Evolutionary conservation across 1,284 basidiomycete genomes (phyloP).

Genomic region (Termitomyces sp.): DNA sequence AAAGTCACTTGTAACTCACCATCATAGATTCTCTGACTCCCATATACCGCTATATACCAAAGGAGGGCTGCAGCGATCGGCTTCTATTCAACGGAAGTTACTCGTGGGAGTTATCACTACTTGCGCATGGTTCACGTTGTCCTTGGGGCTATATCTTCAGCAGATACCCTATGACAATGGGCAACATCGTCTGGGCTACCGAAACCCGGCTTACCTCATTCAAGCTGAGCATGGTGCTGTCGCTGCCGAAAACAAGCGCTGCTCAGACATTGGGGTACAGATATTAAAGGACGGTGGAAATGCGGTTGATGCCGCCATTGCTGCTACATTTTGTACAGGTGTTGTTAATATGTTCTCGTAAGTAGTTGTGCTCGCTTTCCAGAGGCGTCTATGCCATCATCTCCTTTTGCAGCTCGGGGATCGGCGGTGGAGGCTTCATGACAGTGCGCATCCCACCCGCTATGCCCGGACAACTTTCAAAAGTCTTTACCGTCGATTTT

Average conservation of each 20-base stretch:
- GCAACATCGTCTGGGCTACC: not conserved
- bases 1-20: not conserved
- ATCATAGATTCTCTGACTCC: not conserved
- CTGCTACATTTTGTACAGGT: conserved; percentile 78
- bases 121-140: not conserved
- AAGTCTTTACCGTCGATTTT: conserved; percentile 81
- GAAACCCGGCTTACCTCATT: conserved; percentile 72
- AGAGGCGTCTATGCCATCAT: not conserved
- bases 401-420: conserved; percentile 54
- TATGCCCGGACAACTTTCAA: conserved; percentile 37
- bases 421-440: conserved; percentile 93
- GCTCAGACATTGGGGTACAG: conserved; percentile 79
- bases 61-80: not conserved
- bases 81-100: conserved; percentile 1
- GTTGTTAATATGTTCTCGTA: conserved; percentile 88
- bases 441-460: conserved; percentile 72
- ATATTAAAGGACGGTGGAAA: conserved; percentile 81
- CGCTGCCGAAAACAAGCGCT: conserved; percentile 79
- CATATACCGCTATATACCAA: conserved; percentile 2
- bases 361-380: conserved; percentile 22
- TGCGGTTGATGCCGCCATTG: conserved; percentile 85
- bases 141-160: not conserved
- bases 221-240: conserved; percentile 77
- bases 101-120: conserved; percentile 3
- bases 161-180: not conserved